Evolutionary conservation across 2,329 filamentous ascomycete genomes (phyloP).

Genomic region (Paracoccidioides lutzii): DNA sequence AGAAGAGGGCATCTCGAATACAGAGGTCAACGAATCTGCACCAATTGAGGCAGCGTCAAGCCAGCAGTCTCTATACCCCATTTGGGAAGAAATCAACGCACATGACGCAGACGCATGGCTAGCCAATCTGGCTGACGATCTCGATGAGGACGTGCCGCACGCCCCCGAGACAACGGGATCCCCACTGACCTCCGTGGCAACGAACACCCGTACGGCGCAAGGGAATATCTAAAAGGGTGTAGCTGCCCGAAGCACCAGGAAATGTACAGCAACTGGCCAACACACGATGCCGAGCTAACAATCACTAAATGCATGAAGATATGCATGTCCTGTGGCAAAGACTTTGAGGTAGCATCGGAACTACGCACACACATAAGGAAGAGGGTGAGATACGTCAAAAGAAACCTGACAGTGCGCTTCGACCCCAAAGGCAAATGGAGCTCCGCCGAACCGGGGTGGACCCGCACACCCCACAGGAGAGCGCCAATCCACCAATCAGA

Average conservation of each 20-base stretch:
- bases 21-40: neutral
- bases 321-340: neutral
- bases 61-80: neutral
- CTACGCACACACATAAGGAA: neutral
- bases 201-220: neutral
- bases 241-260: neutral
- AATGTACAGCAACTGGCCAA: neutral
- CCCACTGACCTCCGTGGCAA: neutral
- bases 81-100: neutral
- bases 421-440: neutral
- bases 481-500: neutral
- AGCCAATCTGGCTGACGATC: neutral
- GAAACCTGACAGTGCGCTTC: neutral
- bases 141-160: neutral
- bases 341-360: neutral
- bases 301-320: neutral
- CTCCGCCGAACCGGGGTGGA: neutral
- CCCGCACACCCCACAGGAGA: neutral
- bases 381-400: neutral
- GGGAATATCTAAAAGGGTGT: neutral
- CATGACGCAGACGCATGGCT: neutral
- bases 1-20: neutral
- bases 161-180: neutral
- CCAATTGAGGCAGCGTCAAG: neutral
- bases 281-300: neutral